A percentile compares a stretch with the other conserved stretches of the same genome.
Conservation (phyloP, 2,329 filamentous ascomycete species). For the Aquanectria penicillioides region DNA sequence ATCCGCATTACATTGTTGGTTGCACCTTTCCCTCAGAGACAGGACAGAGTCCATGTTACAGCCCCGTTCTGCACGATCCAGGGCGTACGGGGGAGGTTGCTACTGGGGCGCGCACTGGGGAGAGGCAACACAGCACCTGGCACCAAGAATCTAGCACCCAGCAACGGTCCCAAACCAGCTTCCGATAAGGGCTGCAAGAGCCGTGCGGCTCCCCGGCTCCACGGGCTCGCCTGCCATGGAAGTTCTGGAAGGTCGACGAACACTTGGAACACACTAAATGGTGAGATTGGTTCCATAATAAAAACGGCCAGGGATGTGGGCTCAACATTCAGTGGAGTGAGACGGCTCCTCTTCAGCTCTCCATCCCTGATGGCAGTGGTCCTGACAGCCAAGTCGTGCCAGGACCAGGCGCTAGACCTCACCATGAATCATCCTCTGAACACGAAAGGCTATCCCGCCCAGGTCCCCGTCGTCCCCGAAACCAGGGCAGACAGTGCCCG, state of each 20-base stretch:
- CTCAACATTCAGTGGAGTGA: conserved; percentile 41
- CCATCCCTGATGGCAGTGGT: conserved; percentile 27
- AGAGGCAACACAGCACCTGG: too few species aligned
- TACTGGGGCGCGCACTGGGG: too few species aligned
- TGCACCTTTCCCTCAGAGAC: conserved; percentile 7
- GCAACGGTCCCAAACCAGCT: conserved; percentile 17
- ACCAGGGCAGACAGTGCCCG: conserved; percentile 22
- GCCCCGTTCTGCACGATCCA: conserved; percentile 31
- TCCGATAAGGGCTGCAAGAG: conserved; percentile 33
- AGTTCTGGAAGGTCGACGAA: conserved; percentile 42
- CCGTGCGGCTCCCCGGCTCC: conserved; percentile 39
- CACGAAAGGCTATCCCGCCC: conserved; percentile 19
- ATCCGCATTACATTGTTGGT: too few species aligned
- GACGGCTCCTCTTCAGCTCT: conserved; percentile 23
- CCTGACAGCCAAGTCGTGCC: conserved; percentile 30
- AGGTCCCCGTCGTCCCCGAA: conserved; percentile 26
- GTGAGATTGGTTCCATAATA: conserved; percentile 42
- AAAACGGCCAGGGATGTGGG: conserved; percentile 33
- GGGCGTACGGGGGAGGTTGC: conserved; percentile 15
- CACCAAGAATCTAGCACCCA: too few species aligned
- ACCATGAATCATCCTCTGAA: conserved; percentile 28
- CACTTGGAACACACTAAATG: conserved; percentile 43
- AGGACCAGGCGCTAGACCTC: conserved; percentile 30
- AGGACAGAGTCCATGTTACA: conserved; percentile 29
- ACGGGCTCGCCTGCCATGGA: conserved; percentile 37